These are phyloP conservation scores for Camelina laxa DNA, from an alignment of 345 rosid species.

Conservation along the genomic window DNA sequence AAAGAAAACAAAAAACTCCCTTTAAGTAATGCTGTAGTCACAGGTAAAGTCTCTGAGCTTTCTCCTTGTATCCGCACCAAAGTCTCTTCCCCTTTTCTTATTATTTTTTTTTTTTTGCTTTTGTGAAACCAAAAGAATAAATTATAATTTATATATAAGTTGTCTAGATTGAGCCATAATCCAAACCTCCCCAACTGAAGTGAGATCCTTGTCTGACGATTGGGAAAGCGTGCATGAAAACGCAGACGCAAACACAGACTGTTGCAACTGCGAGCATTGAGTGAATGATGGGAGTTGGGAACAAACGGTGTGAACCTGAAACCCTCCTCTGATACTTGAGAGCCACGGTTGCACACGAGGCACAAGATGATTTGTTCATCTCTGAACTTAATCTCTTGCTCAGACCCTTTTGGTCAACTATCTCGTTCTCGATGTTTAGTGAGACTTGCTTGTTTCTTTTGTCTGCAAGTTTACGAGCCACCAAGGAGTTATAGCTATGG, in stretches of 20 bases:
- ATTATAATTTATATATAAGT: slow-evolving; percentile 8
- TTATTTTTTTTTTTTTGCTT: too few species aligned
- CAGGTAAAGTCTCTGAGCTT: slow-evolving; percentile 38
- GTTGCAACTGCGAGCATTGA: slow-evolving; percentile 90
- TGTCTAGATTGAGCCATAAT: slow-evolving; percentile 65
- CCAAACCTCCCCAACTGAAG: slow-evolving; percentile 82
- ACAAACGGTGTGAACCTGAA: slow-evolving; percentile 61
- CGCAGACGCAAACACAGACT: slow-evolving; percentile 91
- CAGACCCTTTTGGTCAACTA: slow-evolving; percentile 41
- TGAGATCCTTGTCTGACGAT: slow-evolving; percentile 62
- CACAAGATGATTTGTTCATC: slow-evolving; percentile 52
- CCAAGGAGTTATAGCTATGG: slow-evolving; percentile 66
- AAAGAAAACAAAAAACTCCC: too few species aligned
- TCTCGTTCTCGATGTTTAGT: slow-evolving; percentile 54
- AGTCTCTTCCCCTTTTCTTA: slow-evolving; percentile 22
- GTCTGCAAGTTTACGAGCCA: slow-evolving; percentile 69
- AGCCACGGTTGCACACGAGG: slow-evolving; percentile 59
- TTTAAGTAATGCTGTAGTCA: slow-evolving; percentile 2
- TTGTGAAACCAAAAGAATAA: slow-evolving; percentile 35
- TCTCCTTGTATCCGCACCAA: not conserved
- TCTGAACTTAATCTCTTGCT: slow-evolving; percentile 36
- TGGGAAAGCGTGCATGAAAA: slow-evolving; percentile 74
- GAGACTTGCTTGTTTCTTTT: slow-evolving; percentile 75
- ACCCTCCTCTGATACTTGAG: slow-evolving; percentile 54
- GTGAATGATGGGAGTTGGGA: slow-evolving; percentile 76